Conservation (phyloP, 495 filamentous ascomycete species). For the Tuber calosporum region DNA sequence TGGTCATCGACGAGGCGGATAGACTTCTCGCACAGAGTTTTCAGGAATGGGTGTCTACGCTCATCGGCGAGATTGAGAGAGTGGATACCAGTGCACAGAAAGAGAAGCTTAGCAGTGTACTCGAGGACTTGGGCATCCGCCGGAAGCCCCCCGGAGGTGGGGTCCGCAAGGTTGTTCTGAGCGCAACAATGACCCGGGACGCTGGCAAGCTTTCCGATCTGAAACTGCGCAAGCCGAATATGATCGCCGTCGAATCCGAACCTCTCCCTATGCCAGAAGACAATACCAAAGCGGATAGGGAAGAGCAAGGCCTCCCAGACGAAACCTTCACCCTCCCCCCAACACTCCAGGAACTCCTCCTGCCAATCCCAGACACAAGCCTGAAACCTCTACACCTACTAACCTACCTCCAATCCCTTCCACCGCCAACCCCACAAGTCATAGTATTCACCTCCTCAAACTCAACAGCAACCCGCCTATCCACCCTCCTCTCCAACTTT, state of each 20-base stretch:
- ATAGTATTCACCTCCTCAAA: slow-evolving; percentile 87
- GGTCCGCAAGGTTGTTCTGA: slow-evolving; percentile 49
- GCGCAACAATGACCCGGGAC: slow-evolving; percentile 90
- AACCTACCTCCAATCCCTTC: slow-evolving; percentile 49
- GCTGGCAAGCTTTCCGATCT: slow-evolving; percentile 68
- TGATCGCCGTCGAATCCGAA: slow-evolving; percentile 63
- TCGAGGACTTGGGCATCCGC: slow-evolving; percentile 38
- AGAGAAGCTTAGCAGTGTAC: slow-evolving; percentile 16
- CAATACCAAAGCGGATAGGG: slow-evolving; percentile 25
- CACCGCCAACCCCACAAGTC: slow-evolving; percentile 44
- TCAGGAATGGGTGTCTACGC: slow-evolving; percentile 76
- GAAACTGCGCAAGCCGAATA: slow-evolving; percentile 62
- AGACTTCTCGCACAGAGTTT: slow-evolving; percentile 83
- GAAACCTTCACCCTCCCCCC: slow-evolving; percentile 57
- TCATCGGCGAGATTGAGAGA: slow-evolving; percentile 55
- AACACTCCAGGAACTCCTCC: slow-evolving; percentile 61
- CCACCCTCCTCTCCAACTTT: slow-evolving; percentile 56
- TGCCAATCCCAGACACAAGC: slow-evolving; percentile 65
- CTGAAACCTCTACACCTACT: slow-evolving; percentile 80
- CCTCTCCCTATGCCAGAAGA: slow-evolving; percentile 11
- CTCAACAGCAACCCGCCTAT: slow-evolving; percentile 71
- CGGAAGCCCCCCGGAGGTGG: slow-evolving; percentile 19
- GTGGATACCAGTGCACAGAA: background rate
- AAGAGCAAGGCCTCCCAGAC: slow-evolving; percentile 34
- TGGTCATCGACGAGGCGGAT: slow-evolving; percentile 91